A percentile compares a stretch with the other conserved stretches of the same genome.
Evolutionary conservation across 352 stramenopile species (phyloP).

Genomic region (Pythium phragmitis): DNA sequence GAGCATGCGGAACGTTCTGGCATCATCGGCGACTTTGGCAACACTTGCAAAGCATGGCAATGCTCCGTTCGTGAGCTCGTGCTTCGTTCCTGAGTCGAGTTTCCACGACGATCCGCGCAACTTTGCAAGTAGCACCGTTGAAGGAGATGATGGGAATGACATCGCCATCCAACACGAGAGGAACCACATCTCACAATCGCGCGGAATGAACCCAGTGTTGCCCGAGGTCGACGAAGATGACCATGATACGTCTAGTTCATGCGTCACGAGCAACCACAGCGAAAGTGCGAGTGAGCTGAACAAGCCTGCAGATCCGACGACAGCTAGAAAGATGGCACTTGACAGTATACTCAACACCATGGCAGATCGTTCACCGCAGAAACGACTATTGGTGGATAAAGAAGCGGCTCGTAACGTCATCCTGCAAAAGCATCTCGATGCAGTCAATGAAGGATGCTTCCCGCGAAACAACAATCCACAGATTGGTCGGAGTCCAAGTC

Average conservation of each 20-base stretch:
- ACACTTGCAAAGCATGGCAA: slow-evolving; percentile 18
- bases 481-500: background rate
- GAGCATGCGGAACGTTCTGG: slow-evolving; percentile 23
- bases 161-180: background rate
- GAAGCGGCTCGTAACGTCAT: slow-evolving; percentile 43
- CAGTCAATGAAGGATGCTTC: slow-evolving; percentile 1
- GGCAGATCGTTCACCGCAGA: slow-evolving; percentile 24
- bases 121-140: background rate
- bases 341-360: slow-evolving; percentile 40
- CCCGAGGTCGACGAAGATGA: slow-evolving; percentile 20
- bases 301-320: background rate
- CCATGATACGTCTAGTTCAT: background rate
- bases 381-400: slow-evolving; percentile 37
- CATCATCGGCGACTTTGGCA: slow-evolving; percentile 15
- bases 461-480: background rate
- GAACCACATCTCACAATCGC: background rate
- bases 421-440: slow-evolving; percentile 48
- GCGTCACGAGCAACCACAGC: background rate
- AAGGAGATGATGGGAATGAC: slow-evolving; percentile 19
- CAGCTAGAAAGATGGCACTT: slow-evolving; percentile 44
- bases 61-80: slow-evolving; percentile 24
- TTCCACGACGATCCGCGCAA: slow-evolving; percentile 10
- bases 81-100: slow-evolving; percentile 27
- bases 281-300: background rate
- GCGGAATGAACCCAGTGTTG: background rate